A percentile compares a stretch with the other conserved stretches of the same genome.
phyloP scores from a whole-genome alignment of 106 monocot species.

The Allium sativum region DNA sequence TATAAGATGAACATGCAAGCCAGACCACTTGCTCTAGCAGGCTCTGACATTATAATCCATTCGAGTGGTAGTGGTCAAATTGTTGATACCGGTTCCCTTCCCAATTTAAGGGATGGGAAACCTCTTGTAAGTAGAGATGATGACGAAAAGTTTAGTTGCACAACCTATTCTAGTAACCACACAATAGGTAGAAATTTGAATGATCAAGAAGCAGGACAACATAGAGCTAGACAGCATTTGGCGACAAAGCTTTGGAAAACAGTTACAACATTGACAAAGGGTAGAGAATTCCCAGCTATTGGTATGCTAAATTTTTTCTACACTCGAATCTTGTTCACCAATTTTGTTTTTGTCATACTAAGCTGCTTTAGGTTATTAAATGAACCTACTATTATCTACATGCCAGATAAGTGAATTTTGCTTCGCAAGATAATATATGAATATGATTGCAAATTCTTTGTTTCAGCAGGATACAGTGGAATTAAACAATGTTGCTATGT shows the following conservation, averaged over 20 bases:
- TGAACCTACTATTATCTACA: no score
- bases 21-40: constrained; percentile 24
- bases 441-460: no score
- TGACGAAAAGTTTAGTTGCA: constrained; percentile 64
- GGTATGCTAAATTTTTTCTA: constrained; percentile 10
- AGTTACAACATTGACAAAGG: constrained; percentile 19
- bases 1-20: constrained; percentile 28
- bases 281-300: constrained; percentile 19
- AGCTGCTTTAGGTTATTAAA: no score
- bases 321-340: no score
- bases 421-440: no score
- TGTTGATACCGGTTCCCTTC: constrained; percentile 16
- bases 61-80: constrained; percentile 19
- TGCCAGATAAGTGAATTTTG: no score
- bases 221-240: constrained; percentile 40
- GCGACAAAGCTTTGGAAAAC: constrained; percentile 53
- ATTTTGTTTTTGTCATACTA: no score
- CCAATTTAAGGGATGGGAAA: constrained; percentile 12
- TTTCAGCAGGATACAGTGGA: no score
- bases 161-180: constrained; percentile 11
- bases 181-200: constrained; percentile 20
- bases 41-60: constrained; percentile 21
- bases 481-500: no score
- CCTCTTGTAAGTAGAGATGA: constrained; percentile 56
- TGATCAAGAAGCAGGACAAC: constrained; percentile 24